Conservation (phyloP, 441 rosid species). For the Arabidopsis hybrid region DNA sequence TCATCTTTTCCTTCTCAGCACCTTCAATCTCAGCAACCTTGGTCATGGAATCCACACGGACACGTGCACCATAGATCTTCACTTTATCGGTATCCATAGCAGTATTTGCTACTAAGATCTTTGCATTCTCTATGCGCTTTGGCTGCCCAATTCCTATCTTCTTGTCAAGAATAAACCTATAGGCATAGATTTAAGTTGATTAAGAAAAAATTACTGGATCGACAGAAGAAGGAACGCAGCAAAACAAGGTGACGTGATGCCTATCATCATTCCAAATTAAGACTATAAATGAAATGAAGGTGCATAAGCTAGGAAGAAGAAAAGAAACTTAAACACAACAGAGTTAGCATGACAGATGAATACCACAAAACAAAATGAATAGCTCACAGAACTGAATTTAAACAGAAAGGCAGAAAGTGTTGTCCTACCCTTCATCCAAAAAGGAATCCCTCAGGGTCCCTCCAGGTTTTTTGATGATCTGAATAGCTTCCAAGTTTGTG, state of each 20-base stretch:
- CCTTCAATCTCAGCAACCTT: constrained; percentile 96
- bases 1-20: constrained; percentile 98
- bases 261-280: background rate
- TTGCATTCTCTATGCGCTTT: constrained; percentile 93
- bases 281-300: background rate
- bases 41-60: constrained; percentile 97
- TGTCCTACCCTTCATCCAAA: constrained; percentile 92
- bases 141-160: constrained; percentile 99
- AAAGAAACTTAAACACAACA: background rate
- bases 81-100: constrained; percentile 99
- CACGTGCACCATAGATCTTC: constrained; percentile 98
- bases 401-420: constrained; percentile 25
- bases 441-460: constrained; percentile 90
- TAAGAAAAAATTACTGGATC: background rate
- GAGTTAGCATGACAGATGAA: background rate
- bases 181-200: constrained; percentile 18
- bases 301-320: constrained; percentile 8
- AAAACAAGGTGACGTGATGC: background rate
- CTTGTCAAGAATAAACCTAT: constrained; percentile 98
- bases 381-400: background rate
- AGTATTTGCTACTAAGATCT: constrained; percentile 96
- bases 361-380: background rate
- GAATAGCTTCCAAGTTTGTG: constrained; percentile 92
- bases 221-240: background rate
- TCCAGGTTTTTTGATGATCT: constrained; percentile 93